phyloP scores from a whole-genome alignment of 1,284 basidiomycete genomes.

The Stygiomarasmius scandens region DNA sequence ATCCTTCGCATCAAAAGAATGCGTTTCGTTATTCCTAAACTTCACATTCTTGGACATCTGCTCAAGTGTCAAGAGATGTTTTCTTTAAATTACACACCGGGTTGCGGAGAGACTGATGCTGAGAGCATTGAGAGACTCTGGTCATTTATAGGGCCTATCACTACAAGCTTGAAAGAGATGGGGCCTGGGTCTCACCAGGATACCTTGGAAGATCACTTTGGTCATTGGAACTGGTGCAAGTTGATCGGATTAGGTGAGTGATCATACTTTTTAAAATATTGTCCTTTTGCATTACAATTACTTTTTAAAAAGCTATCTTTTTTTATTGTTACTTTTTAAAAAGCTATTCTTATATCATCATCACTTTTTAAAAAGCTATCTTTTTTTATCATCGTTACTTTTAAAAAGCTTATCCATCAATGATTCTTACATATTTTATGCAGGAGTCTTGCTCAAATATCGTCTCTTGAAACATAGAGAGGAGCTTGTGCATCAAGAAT shows the following conservation, averaged over 20 bases:
- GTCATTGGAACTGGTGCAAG: background rate
- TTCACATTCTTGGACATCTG: conserved; percentile 27
- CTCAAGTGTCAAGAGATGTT: conserved; percentile 18
- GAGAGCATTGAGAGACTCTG: conserved; percentile 5
- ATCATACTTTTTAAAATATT: too few relatives aligned
- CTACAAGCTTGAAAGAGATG: background rate
- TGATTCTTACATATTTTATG: too few relatives aligned
- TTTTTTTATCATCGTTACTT: too few relatives aligned
- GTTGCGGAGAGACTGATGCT: conserved; percentile 4
- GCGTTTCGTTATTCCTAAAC: conserved; percentile 18
- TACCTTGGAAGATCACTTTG: background rate
- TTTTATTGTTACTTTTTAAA: too few relatives aligned
- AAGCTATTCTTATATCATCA: too few relatives aligned
- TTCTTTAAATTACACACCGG: background rate
- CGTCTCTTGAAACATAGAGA: too few relatives aligned
- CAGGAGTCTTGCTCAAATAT: too few relatives aligned
- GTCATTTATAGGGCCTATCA: background rate
- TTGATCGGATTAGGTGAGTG: background rate
- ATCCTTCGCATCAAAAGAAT: background rate
- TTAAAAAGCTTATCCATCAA: too few relatives aligned
- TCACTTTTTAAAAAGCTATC: too few relatives aligned
- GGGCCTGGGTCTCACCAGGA: background rate
- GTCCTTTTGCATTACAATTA: too few relatives aligned
- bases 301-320: too few relatives aligned
- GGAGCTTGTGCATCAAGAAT: too few relatives aligned